Conservation (phyloP, 2,329 filamentous ascomycete species). For the Penicillium janthinellum region DNA sequence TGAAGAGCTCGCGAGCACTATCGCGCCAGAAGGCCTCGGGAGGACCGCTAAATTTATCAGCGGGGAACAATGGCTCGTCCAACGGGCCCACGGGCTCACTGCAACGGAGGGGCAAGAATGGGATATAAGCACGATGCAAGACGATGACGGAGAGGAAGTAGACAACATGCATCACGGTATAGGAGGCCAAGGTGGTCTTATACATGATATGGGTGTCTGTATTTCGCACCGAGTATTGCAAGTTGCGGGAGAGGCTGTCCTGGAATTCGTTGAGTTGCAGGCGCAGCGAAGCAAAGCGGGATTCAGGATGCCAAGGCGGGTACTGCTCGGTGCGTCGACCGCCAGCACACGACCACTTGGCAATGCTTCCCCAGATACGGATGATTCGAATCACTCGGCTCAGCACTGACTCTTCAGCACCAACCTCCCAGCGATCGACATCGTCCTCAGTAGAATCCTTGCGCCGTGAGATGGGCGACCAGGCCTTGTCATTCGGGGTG, state of each 20-base stretch:
- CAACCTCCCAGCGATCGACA: constrained; percentile 55
- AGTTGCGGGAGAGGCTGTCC: constrained; percentile 53
- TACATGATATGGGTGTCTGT: constrained; percentile 58
- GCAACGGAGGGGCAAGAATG: constrained; percentile 55
- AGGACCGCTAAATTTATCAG: constrained; percentile 43
- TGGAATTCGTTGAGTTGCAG: constrained; percentile 53
- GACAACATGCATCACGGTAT: constrained; percentile 58
- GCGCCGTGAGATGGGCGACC: constrained; percentile 43
- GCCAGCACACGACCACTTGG: constrained; percentile 57
- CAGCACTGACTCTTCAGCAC: constrained; percentile 55
- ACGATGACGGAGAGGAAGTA: constrained; percentile 58
- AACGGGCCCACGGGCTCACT: constrained; percentile 55
- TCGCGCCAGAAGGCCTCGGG: constrained; percentile 57
- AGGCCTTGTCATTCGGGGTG: constrained; percentile 37
- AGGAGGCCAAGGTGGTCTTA: constrained; percentile 54
- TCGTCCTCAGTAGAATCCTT: constrained; percentile 46
- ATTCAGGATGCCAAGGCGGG: constrained; percentile 57
- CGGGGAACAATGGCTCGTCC: constrained; percentile 52
- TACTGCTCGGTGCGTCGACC: constrained; percentile 54
- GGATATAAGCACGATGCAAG: constrained; percentile 58
- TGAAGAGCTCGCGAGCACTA: constrained; percentile 53
- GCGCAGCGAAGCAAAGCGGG: constrained; percentile 51
- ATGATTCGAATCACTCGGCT: constrained; percentile 58
- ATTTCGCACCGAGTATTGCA: constrained; percentile 54
- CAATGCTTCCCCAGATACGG: constrained; percentile 58